Conservation (phyloP, 176 grass and related monocot species). For the Lolium multiflorum region DNA sequence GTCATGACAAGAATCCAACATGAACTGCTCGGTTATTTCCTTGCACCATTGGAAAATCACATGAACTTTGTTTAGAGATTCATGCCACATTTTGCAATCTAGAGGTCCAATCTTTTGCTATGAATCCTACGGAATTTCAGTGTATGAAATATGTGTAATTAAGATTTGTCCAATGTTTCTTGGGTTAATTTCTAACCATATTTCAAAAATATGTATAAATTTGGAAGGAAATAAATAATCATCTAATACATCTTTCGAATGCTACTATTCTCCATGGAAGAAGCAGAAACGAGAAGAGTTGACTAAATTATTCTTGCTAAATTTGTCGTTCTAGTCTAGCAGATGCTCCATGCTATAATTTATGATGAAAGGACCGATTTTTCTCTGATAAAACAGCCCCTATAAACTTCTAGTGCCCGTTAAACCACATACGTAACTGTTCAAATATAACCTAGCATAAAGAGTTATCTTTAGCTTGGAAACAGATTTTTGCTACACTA, state of each 20-base stretch:
- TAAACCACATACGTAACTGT: background rate
- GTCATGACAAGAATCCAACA: background rate
- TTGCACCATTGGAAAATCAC: background rate
- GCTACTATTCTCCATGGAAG: background rate
- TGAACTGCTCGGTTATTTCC: background rate
- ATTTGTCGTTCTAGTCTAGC: background rate
- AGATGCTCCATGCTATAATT: slow-evolving; percentile 15
- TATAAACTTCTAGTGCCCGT: background rate
- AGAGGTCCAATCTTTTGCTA: too few species aligned
- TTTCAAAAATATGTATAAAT: background rate
- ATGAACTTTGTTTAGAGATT: background rate
- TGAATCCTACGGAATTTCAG: too few species aligned
- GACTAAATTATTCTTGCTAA: background rate
- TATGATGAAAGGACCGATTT: background rate
- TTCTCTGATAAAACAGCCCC: background rate
- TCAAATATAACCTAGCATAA: background rate
- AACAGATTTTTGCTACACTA: background rate
- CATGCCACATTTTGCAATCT: too few species aligned
- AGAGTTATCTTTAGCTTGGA: background rate
- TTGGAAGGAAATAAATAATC: background rate
- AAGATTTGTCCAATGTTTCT: background rate
- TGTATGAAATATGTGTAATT: background rate
- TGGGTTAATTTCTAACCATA: background rate
- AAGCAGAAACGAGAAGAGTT: slow-evolving; percentile 5
- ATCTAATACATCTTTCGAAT: background rate